These are phyloP conservation scores for Chaetomium globosum DNA, from an alignment of 2,329 filamentous ascomycete genomes.

Conservation along the genomic window DNA sequence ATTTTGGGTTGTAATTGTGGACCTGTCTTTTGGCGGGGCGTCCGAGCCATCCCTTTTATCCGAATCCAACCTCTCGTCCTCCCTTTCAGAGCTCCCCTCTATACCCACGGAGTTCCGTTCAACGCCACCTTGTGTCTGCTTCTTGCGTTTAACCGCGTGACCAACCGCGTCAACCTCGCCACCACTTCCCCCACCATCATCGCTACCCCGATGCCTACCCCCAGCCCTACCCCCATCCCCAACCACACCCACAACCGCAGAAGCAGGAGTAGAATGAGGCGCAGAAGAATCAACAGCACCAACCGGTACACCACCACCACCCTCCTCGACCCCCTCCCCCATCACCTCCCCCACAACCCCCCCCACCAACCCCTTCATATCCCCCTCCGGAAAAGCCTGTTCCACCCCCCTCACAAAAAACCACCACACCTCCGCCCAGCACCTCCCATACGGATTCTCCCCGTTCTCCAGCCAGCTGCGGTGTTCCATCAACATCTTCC, in stretches of 20 bases:
- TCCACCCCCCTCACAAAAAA: background rate
- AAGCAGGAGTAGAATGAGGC: background rate
- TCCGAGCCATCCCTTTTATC: too few species aligned
- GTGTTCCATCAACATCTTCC: background rate
- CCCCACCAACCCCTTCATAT: background rate
- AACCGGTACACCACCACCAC: too few species aligned
- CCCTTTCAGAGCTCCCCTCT: too few species aligned
- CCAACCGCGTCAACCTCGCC: background rate
- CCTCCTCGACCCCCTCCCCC: too few species aligned
- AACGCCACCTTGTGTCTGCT: too few species aligned
- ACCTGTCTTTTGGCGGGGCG: background rate
- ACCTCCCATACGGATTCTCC: background rate
- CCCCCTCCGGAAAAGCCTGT: background rate
- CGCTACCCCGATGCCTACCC: too few species aligned
- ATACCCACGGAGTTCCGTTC: too few species aligned
- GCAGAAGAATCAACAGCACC: too few species aligned
- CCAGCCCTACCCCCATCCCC: background rate
- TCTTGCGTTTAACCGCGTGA: too few species aligned
- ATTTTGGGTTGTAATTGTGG: background rate
- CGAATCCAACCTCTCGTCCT: too few species aligned
- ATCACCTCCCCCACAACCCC: background rate
- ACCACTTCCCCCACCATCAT: too few species aligned
- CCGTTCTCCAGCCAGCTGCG: background rate
- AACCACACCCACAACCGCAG: background rate
- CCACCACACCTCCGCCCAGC: conserved; percentile 10